A percentile compares a stretch with the other conserved stretches of the same genome.
These are phyloP conservation scores for Leishmania aethiopica DNA, from an alignment of 208 protist genomes.

Conservation along the genomic window DNA sequence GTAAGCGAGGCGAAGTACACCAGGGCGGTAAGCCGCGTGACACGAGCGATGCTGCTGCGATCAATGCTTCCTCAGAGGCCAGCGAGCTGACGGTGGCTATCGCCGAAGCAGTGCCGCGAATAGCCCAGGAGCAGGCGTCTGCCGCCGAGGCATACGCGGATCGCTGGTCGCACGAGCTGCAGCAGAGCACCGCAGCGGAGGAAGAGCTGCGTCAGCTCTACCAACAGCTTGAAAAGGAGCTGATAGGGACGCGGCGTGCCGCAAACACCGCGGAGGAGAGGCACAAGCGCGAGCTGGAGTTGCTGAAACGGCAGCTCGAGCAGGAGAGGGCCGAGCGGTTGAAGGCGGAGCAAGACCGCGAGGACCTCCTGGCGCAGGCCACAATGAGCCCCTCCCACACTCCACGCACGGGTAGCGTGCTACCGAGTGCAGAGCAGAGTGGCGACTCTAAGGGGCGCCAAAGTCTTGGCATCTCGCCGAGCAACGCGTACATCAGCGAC, in stretches of 20 bases:
- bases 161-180: conserved; percentile 15
- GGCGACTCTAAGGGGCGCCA: neutral
- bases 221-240: conserved; percentile 27
- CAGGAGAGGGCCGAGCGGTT: conserved; percentile 21
- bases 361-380: conserved; percentile 33
- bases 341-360: conserved; percentile 36
- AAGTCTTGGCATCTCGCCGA: neutral
- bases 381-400: conserved; percentile 2
- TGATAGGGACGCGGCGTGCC: neutral
- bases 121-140: conserved; percentile 14
- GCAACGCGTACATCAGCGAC: conserved; percentile 16
- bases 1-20: neutral
- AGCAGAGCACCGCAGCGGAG: conserved; percentile 9
- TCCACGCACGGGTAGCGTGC: neutral
- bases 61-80: neutral
- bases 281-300: conserved; percentile 31
- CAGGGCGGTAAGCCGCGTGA: neutral
- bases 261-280: conserved; percentile 10
- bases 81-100: conserved; percentile 7
- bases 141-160: conserved; percentile 8
- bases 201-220: conserved; percentile 18
- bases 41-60: neutral
- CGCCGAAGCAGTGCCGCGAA: conserved; percentile 21
- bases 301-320: conserved; percentile 36
- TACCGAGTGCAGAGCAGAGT: neutral